These are phyloP conservation scores for Andrographis paniculata DNA, from an alignment of 305 asterid genomes.

Conservation along the genomic window DNA sequence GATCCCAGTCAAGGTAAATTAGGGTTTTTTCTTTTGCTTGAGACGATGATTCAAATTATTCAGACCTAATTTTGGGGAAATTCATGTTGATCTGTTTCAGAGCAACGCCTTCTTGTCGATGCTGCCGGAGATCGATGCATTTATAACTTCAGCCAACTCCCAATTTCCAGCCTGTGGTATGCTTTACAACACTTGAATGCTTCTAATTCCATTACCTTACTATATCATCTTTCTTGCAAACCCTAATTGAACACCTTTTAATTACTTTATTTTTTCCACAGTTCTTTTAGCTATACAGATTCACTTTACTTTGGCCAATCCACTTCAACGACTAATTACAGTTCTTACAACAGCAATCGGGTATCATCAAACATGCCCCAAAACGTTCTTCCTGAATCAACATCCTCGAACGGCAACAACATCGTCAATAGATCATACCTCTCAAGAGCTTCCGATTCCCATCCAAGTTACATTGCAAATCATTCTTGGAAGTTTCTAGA, in stretches of 20 bases:
- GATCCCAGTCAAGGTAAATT: constrained; percentile 80
- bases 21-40: too few relatives aligned
- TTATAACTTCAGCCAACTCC: constrained; percentile 66
- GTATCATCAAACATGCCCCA: not conserved
- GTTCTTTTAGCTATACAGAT: constrained; percentile 42
- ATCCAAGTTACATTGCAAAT: constrained; percentile 15
- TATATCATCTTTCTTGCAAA: not conserved
- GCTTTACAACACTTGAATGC: constrained; percentile 11
- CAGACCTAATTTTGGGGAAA: too few relatives aligned
- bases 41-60: too few relatives aligned
- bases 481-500: constrained; percentile 29
- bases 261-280: not conserved
- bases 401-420: constrained; percentile 23
- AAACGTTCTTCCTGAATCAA: constrained; percentile 17
- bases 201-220: too few relatives aligned
- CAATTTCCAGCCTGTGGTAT: constrained; percentile 46
- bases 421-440: constrained; percentile 8
- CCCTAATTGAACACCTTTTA: constrained; percentile 7
- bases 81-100: constrained; percentile 39
- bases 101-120: constrained; percentile 52
- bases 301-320: constrained; percentile 28
- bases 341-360: constrained; percentile 18
- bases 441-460: constrained; percentile 22
- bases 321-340: constrained; percentile 33
- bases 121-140: constrained; percentile 71